Base-by-base conservation (phyloP, 164 flowering plant species). In the Aristolochia contorta region DNA sequence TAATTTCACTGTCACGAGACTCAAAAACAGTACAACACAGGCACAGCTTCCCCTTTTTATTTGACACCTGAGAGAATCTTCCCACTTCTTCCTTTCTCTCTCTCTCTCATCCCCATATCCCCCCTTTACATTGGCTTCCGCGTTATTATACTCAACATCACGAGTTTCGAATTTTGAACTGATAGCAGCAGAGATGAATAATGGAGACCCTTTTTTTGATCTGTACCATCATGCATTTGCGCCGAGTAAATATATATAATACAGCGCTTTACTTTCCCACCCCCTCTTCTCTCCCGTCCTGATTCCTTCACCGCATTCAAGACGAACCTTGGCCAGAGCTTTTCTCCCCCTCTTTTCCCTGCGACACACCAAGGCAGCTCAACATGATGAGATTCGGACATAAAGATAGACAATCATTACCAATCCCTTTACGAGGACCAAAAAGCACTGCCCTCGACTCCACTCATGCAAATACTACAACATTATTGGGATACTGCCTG, bases 361-460 rank as follows among this genome's bases (percentile, higher is more conserved):
- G 18, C 41, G 21, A 56, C 22, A 33, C 15, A 24, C 19, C 41
- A 32, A 27, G 14, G 32, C 21, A 24, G 18, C 32, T 24, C 41
- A 14, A 16, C 19, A 6, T 24, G 58, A 56, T n/a, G 21, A 56
- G 58, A 56, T 33, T 56, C 58, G 3, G 43, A 13, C 21, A 32
- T 18, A 56, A 27, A 56, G 43, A 56, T 56, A 16, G 41, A 56
- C 58, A 56, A 56, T 56, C 45, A 56, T 56, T 32, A 56, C 46
- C 58, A 25, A 27, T 54, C 45, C 6, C 45, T 56, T 56, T 33
- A 56, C 58, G 58, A 27, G 45, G 20, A 56, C 41, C 20, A 49
- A 49, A 15, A 56, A 56, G 58, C 45, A 56, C 45, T 24, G 16
- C 30, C 30, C 32, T 30, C n/a, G 13, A 56, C 58, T 27, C 58